phyloP scores from a whole-genome alignment of 2,329 filamentous ascomycete genomes.

The Herpotrichia juniperi region DNA sequence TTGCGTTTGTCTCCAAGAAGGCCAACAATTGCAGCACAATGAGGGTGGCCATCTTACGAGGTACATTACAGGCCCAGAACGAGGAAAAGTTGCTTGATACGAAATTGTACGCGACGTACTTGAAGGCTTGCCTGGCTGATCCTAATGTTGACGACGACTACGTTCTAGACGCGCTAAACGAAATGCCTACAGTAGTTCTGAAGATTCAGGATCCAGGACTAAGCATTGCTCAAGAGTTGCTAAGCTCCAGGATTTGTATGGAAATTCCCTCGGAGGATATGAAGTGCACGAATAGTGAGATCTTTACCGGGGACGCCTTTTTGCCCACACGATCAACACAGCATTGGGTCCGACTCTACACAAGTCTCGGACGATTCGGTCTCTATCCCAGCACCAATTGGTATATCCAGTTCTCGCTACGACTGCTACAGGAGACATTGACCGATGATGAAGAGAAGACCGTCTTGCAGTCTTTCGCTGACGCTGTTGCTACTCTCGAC shows the following conservation, averaged over 20 bases:
- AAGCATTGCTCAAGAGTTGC: conserved; percentile 19
- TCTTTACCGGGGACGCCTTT: background rate
- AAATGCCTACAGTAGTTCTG: conserved; percentile 25
- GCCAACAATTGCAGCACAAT: conserved; percentile 26
- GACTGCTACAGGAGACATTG: conserved; percentile 22
- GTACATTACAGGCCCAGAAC: conserved; percentile 29
- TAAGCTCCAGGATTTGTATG: conserved; percentile 29
- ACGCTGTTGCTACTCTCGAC: conserved; percentile 20
- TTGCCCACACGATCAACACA: background rate
- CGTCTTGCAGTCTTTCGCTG: conserved; percentile 17
- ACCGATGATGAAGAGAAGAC: conserved; percentile 13
- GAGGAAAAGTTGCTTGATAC: conserved; percentile 24
- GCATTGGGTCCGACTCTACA: conserved; percentile 21
- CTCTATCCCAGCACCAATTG: conserved; percentile 26
- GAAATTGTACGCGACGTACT: conserved; percentile 28
- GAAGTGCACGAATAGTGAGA: background rate
- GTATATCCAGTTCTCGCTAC: conserved; percentile 30
- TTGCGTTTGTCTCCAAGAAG: conserved; percentile 25
- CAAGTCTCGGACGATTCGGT: conserved; percentile 27
- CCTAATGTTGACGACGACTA: conserved; percentile 17
- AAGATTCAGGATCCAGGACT: conserved; percentile 19
- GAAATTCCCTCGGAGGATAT: conserved; percentile 23
- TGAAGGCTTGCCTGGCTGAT: conserved; percentile 26
- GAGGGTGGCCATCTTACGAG: conserved; percentile 32
- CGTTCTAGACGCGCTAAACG: conserved; percentile 36